These are phyloP conservation scores for Epichloe baconii DNA, from an alignment of 2,329 filamentous ascomycete species.

Conservation along the genomic window DNA sequence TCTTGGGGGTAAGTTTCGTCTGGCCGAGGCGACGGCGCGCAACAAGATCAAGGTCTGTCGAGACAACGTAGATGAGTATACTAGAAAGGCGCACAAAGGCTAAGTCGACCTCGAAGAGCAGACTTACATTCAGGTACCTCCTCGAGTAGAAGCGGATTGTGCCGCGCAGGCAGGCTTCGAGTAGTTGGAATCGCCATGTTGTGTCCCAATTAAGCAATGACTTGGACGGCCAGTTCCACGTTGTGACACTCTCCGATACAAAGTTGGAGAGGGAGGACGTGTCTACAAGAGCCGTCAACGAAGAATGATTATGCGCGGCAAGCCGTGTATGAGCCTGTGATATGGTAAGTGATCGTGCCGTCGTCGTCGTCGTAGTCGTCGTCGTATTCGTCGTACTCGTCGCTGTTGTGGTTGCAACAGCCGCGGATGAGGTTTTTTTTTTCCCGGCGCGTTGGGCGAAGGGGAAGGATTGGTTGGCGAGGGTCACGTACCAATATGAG, in stretches of 20 bases:
- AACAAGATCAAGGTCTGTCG: slow-evolving; percentile 58
- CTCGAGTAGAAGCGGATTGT: slow-evolving; percentile 54
- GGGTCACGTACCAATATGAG: neutral
- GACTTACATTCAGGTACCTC: slow-evolving; percentile 48
- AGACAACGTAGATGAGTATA: neutral
- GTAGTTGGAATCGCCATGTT: slow-evolving; percentile 23
- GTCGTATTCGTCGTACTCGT: neutral
- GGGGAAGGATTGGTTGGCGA: neutral
- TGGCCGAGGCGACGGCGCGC: slow-evolving; percentile 79
- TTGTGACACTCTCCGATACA: neutral
- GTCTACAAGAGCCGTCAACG: neutral
- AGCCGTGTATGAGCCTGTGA: neutral
- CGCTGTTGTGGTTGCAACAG: neutral
- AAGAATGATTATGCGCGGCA: neutral
- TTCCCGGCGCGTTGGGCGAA: neutral
- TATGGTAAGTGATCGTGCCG: neutral
- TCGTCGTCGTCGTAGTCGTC: neutral
- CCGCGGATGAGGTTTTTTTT: neutral
- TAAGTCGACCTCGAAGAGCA: neutral
- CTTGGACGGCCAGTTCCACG: neutral
- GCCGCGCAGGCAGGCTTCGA: slow-evolving; percentile 43
- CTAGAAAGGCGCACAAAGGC: neutral
- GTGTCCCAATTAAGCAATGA: neutral
- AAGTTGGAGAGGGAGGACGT: neutral
- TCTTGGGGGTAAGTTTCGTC: slow-evolving; percentile 77